Base-by-base conservation (phyloP, 225 moss, liverwort and hornwort species). In the Bryoerythrophyllum caledonicum region DNA sequence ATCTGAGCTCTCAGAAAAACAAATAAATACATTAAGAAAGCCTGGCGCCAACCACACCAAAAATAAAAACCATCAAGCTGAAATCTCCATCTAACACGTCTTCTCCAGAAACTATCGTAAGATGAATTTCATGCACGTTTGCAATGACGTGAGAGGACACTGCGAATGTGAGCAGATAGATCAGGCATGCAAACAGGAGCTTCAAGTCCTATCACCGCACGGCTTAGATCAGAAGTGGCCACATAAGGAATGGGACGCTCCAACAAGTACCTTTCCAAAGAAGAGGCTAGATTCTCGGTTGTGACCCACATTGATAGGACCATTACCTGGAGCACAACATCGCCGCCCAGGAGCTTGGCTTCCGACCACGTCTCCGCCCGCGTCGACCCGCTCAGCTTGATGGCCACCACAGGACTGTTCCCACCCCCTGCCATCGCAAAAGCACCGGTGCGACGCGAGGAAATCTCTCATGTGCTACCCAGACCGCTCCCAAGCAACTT, bases 251-350 rank as follows among this genome's bases (percentile, higher is more conserved):
- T 25, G 34, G 41, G 12, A n/a, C 62, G 40, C 10, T 40, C 40
- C 2, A 10, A 38, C 4, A 4, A 14, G 14, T 43, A 44, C 5
- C 15, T 44, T 44, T 44, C 14, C 16, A 49, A 49, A 19, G 48
- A 19, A 1, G 19, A 6, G 6, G 19, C 48, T 19, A 49, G 17
- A 19, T 19, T 46, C 16, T 46, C 46, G 46, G 46, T 46, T 19
- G 1, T 6, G 1, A 19, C 48, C 44, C 49, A 35, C 72, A 48
- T 37, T 44, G 0, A 48, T 0, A 19, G 44, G 5, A 70, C 13
- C 34, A 44, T 81, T 72, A 85, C 85, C 85, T 85, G 85, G 57
- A 85, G 85, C 72, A 85, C 81, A 61, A 85, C 85, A 72, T 85
- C 85, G 57, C 85, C 85, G 28, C 65, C 67, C 57, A 85, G 60